Evolutionary conservation across 2,329 filamentous ascomycete species (phyloP), one percentile per base, ranked within the genome.

Genomic region (Neonectria ditissima): DNA sequence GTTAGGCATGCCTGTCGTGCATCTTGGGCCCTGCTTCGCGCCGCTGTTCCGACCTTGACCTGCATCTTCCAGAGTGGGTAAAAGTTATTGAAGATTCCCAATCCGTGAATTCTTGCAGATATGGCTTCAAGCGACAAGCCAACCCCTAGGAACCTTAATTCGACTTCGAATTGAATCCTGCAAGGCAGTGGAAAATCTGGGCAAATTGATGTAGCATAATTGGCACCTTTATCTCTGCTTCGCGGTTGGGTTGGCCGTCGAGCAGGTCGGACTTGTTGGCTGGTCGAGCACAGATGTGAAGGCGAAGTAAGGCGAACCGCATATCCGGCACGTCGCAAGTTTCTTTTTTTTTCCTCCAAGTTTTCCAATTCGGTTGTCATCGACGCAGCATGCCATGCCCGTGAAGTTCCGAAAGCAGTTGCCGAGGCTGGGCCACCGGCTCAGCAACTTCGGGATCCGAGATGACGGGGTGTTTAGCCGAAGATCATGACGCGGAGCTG

Each of bases 41-140:
- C 47, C 22, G 32, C 16, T 59, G 43, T 56, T 55, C 51, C 54
- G 24, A 47, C 50, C 52, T 51, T 60, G 54, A 11, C 51, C 55
- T 58, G 62, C 62, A 61, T 59, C 55, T 67, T 67, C 58, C 62
- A 45, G 30, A 53, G 55, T 67, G 55, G 62, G 62, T 45, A 63
- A 68, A 68, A 54, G 51, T 30, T 22, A 51, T 48, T 50, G 26
- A 45, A 60, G 53, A 65, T 72, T 61, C 68, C 65, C 62, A 58
- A 66, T 66, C 59, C 43, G 56, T 67, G 63, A 72, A 65, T 50
- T 64, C 56, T 62, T 69, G 67, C 67, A 71, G 63, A 58, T 63
- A 63, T 48, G 51, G 45, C 62, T 62, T 58, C 54, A 60, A 37
- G 60, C 55, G 56, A 62, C 9, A 24, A 57, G 60, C 52, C 37